Base-by-base conservation (phyloP, 75 land plant species). In the Cupressus sempervirens region DNA sequence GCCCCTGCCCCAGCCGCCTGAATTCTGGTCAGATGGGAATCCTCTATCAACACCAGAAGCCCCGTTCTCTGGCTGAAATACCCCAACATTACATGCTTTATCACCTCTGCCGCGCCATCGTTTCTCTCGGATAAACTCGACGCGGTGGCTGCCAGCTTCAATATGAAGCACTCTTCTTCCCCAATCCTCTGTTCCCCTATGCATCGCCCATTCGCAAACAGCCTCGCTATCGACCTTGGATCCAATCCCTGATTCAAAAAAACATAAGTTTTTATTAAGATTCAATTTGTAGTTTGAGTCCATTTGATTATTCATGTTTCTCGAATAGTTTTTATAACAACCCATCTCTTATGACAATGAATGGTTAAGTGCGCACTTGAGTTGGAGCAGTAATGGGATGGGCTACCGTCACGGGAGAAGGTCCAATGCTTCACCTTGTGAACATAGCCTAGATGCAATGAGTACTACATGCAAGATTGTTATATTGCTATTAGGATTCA, bases 201-300 rank as follows among this genome's bases (percentile, higher is more conserved):
- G 73, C 91, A 90, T 26, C 35, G 54, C 13, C 89, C 89, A 30
- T 84, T 48, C 8, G 81, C 26, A 74, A 90, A 90, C 67, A 90
- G 54, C 53, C 73, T 86, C 0, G 91, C 89, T 0, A 82, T 88
- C 23, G 90, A 84, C 74, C 52, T 84, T 14, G 88, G 91, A 81
- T 90, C 91, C 38, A 90, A 86, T 0, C 97, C 97, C 95, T 95
- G 83, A 2, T 12, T 30, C 2, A 9, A 70, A 10, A 65, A n/a
- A n/a, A n/a, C n/a, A n/a, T n/a, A n/a, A n/a, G n/a, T n/a, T n/a
- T n/a, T n/a, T n/a, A n/a, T n/a, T n/a, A n/a, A n/a, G n/a, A n/a
- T n/a, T n/a, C n/a, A n/a, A n/a, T n/a, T n/a, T n/a, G n/a, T n/a
- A n/a, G n/a, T n/a, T n/a, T n/a, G n/a, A n/a, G n/a, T n/a, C n/a